Base-by-base conservation (phyloP, 495 filamentous ascomycete genomes). In the Lophium mytilinum region DNA sequence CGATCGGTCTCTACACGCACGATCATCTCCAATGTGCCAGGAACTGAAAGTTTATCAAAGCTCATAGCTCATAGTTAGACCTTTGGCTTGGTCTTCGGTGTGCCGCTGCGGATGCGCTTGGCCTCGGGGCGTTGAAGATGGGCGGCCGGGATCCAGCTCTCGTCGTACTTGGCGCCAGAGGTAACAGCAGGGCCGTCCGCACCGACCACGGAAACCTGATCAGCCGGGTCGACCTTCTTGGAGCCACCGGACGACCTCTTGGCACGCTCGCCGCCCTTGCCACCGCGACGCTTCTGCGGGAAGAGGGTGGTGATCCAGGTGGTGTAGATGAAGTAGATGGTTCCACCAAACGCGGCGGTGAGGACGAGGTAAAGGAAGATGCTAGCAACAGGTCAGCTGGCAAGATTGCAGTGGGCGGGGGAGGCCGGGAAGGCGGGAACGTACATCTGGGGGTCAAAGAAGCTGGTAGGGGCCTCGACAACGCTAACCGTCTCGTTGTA, bases 291-390 rank as follows among this genome's bases (percentile, higher is more conserved):
- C 72, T 90, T 84, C 78, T 96, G 89, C 30, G 93, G 93, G 82
- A 96, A 95, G 67, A 97, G 84, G n/a, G 89, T 83, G 49, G 90
- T 86, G 73, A 98, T 82, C 89, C 91, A 97, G 68, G 92, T 95
- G 71, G 83, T 93, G 80, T 98, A 98, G 75, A 96, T 90, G 71
- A 95, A 96, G 82, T 93, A 96, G 71, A 83, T 76, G 41, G 86
- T 88, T 54, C 85, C 90, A 61, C 69, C 81, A 69, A 95, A 91
- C 66, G 76, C 80, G 55, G 80, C 82, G 53, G 82, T 72, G 62
- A 98, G 89, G 78, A 97, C 82, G 71, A 95, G 83, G 77, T 97
- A 98, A 56, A 98, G 85, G 83, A 98, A 98, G 73, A 96, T 87
- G 64, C 91, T 34, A 53, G 43, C 18, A 50, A 7, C 50, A 12